Evolutionary conservation across 169 alveolate species (phyloP), one percentile per base, ranked within the genome.

Genomic region (Cryptosporidium meleagridis): DNA sequence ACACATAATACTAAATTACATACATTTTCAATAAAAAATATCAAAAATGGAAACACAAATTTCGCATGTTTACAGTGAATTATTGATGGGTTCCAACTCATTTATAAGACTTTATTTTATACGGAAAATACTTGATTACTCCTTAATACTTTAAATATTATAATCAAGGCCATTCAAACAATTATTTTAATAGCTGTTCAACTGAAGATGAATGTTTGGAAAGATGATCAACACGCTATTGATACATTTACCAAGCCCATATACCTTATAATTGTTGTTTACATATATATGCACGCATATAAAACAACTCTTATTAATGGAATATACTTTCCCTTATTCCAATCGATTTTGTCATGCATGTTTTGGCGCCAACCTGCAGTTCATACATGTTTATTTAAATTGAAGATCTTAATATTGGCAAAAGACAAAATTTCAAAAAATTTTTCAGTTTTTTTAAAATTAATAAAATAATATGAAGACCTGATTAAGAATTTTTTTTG

Each of bases 301-400:
- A 44, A 3, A 44, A 44, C n/a, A 44, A 48, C 7, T 48, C 55
- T 48, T 48, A 2, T 48, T 48, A 16, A 7, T 5, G n/a, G 21
- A 48, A 48, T 16, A n/a, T 48, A n/a, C 48, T 8, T 41, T 8
- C 10, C 12, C 62, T 16, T 55, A 55, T 55, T n/a, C 12, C 8
- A 55, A 26, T 48, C 55, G 2, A 7, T 48, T 48, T 48, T 55
- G 14, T 21, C 67, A 55, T 55, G 37, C 35, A 55, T 8, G 67
- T 10, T 55, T 55, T 55, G 67, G 67, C 67, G 67, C 67, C 67
- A 55, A 55, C 67, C 0, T 55, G 67, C 67, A 55, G 23, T 48
- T 48, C 8, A 55, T 23, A n/a, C 2, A 55, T 26, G n/a, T 55
- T 55, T 55, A 21, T 55, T 12, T 16, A 3, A 55, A 55, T 55